Conservation (phyloP, 2,329 filamentous ascomycete genomes). For the Aspergillus neotritici region DNA sequence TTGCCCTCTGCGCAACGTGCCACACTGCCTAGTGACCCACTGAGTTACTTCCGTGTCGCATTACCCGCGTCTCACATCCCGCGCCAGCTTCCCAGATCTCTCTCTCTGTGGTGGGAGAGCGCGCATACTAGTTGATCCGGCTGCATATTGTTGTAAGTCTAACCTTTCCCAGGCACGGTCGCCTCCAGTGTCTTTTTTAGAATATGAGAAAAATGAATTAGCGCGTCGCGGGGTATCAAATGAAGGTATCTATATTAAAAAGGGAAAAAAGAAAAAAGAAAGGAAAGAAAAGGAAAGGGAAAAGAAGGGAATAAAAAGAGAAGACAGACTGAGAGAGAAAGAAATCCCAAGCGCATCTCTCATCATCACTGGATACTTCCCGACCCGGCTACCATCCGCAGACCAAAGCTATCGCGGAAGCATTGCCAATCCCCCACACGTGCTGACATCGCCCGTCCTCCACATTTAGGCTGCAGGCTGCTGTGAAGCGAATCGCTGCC, state of each 20-base stretch:
- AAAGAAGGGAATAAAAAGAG: no score
- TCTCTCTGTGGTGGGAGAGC: constrained; percentile 12
- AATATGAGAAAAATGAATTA: constrained; percentile 13
- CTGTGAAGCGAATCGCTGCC: constrained; percentile 36
- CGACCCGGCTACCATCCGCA: constrained; percentile 22
- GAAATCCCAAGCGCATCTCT: no score
- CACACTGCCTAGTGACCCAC: constrained; percentile 25
- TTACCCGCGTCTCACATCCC: constrained; percentile 18
- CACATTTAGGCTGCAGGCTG: constrained; percentile 29
- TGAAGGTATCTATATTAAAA: constrained; percentile 5
- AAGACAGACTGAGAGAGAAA: no score
- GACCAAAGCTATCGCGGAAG: constrained; percentile 23
- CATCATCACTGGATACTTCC: constrained; percentile 12
- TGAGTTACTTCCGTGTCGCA: constrained; percentile 26
- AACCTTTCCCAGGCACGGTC: not conserved
- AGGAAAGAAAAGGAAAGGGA: not conserved
- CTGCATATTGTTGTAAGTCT: constrained; percentile 17
- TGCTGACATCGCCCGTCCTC: constrained; percentile 18
- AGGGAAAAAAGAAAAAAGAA: constrained; percentile 4
- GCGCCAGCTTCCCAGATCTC: constrained; percentile 14
- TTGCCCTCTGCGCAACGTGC: constrained; percentile 26
- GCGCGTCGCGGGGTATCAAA: constrained; percentile 9
- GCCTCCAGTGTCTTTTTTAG: constrained; percentile 1
- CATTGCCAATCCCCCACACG: constrained; percentile 28
- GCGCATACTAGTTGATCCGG: constrained; percentile 22